Evolutionary conservation across 2,329 filamentous ascomycete species (phyloP), one percentile per base, ranked within the genome.

Genomic region (Cytospora chrysosperma): DNA sequence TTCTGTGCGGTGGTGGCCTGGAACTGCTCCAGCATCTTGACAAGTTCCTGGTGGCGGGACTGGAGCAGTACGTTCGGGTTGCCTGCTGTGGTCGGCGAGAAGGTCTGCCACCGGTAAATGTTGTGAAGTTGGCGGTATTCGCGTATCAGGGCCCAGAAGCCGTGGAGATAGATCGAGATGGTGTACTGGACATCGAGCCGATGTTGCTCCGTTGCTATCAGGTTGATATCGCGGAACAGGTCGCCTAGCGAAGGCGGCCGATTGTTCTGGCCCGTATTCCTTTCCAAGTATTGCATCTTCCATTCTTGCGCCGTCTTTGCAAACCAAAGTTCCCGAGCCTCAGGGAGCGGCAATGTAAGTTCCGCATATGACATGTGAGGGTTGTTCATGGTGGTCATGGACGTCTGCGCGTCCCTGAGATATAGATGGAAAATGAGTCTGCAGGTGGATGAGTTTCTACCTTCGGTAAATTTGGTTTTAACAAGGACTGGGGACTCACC

Each of bases 321-420:
- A 55, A 85, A 81, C 89, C 89, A 93, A 2, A 92, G 72, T 15
- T 83, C 79, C 60, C 82, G 80, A 0, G 84, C 77, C 65, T 83
- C 84, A 0, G 89, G 89, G 0, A 92, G 73, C 1, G 88, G 87
- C 3, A 91, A 75, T 4, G 84, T 84, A 56, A 92, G 75, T 69
- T 92, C 89, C 0, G 87, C 81, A 69, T 90, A 92, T 0, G 88
- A 89, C 67, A 91, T 85, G 24, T 86, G 76, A 0, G 88, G 86
- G 64, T 84, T 87, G 26, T 83, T 85, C 60, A 89, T 78, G 4
- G 89, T 79, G 1, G 86, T 85, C 77, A 92, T 88, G 2, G 89
- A 90, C 4, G 84, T 81, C 65, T 90, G 86, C 0, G 86, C 80
- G 69, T 92, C 89, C 62, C 87, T 82, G 6, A 88, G 74, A 67